These are phyloP conservation scores for Penicillium sp. DNA, from an alignment of 2,329 filamentous ascomycete genomes.

Conservation along the genomic window DNA sequence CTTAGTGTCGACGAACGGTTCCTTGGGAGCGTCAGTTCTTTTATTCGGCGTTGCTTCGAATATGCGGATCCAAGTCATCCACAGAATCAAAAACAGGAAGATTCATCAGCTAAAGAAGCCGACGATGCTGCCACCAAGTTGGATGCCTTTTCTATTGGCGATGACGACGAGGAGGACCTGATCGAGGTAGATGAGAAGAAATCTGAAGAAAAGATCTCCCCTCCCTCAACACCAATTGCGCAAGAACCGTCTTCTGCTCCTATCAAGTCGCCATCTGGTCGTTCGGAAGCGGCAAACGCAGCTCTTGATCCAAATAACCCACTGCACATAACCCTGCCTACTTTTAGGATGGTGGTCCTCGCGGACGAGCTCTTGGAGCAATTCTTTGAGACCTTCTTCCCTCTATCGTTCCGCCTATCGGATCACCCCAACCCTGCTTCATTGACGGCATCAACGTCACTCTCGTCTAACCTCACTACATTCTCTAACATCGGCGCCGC, in stretches of 20 bases:
- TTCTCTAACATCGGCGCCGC: constrained; percentile 65
- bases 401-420: constrained; percentile 83
- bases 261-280: constrained; percentile 26
- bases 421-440: constrained; percentile 54
- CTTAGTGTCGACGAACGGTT: constrained; percentile 78
- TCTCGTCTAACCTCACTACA: constrained; percentile 73
- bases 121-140: constrained; percentile 39
- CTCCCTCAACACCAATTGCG: constrained; percentile 22
- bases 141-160: constrained; percentile 69
- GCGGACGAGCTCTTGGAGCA: constrained; percentile 93
- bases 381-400: constrained; percentile 96
- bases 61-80: constrained; percentile 91
- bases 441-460: constrained; percentile 42
- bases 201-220: constrained; percentile 22
- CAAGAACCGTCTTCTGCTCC: constrained; percentile 44
- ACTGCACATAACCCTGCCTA: constrained; percentile 91
- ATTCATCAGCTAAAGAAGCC: constrained; percentile 17
- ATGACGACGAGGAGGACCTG: constrained; percentile 55
- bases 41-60: constrained; percentile 94
- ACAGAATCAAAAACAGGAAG: constrained; percentile 48
- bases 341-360: constrained; percentile 97
- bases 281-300: constrained; percentile 75
- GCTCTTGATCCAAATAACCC: constrained; percentile 91
- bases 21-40: constrained; percentile 86
- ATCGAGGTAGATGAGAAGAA: constrained; percentile 36